These are phyloP conservation scores for Metschnikowia henanensis DNA, from an alignment of 805 yeast genomes.

Conservation along the genomic window DNA sequence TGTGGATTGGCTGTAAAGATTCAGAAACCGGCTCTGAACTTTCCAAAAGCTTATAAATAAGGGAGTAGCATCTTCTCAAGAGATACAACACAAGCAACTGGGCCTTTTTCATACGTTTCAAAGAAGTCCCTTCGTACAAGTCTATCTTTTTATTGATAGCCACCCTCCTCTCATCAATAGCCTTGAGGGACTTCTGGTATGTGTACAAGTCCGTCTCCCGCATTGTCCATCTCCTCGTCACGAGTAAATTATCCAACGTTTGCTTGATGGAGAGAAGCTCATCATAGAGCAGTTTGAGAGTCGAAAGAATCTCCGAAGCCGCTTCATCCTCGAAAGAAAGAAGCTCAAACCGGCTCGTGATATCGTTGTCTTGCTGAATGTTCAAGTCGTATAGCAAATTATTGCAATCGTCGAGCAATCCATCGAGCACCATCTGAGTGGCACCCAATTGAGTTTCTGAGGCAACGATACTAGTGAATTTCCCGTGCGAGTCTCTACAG, in stretches of 20 bases:
- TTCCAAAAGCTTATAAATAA: constrained; percentile 84
- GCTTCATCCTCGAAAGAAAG: constrained; percentile 28
- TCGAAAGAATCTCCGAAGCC: constrained; percentile 33
- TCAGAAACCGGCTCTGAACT: constrained; percentile 95
- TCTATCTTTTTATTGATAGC: constrained; percentile 27
- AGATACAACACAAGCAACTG: constrained; percentile 65
- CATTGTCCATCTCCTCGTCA: constrained; percentile 96
- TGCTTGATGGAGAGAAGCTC: constrained; percentile 64
- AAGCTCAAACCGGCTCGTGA: constrained; percentile 24
- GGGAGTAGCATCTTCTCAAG: constrained; percentile 87
- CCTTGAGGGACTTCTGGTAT: constrained; percentile 72
- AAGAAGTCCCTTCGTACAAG: constrained; percentile 18
- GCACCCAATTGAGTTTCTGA: constrained; percentile 24
- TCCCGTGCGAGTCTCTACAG: constrained; percentile 55
- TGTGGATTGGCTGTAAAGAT: constrained; percentile 89
- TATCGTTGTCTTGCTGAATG: constrained; percentile 39
- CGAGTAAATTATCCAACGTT: constrained; percentile 75
- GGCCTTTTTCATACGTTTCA: constrained; percentile 27
- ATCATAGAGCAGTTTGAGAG: constrained; percentile 55
- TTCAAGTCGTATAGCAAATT: constrained; percentile 67
- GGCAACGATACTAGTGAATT: constrained; percentile 35
- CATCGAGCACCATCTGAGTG: constrained; percentile 57
- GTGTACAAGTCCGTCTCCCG: constrained; percentile 92
- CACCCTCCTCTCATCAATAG: constrained; percentile 71
- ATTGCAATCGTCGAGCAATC: constrained; percentile 81